These are phyloP conservation scores for Chytriomyces hyalinus DNA, from an alignment of 192 early-diverging fungal species.

Conservation along the genomic window DNA sequence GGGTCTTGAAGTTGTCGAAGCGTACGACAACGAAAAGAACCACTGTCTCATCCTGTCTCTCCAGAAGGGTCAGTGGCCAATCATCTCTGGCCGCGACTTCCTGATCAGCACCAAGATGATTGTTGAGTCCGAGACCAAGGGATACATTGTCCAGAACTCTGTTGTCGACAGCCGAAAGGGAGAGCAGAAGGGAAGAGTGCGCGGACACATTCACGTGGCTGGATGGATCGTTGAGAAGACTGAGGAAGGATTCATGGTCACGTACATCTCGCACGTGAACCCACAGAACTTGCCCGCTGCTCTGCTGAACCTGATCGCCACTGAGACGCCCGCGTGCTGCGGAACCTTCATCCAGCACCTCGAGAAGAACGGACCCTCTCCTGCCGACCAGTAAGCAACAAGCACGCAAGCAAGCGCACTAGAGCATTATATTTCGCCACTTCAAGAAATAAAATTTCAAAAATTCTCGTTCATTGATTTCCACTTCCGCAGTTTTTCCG, in stretches of 20 bases:
- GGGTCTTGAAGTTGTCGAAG: slow-evolving; percentile 10
- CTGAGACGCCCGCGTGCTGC: slow-evolving; percentile 21
- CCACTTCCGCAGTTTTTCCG: too few relatives aligned
- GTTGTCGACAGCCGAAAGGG: slow-evolving; percentile 3
- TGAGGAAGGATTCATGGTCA: slow-evolving; percentile 3
- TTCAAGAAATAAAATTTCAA: too few relatives aligned
- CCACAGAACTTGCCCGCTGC: slow-evolving; percentile 3
- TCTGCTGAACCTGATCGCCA: slow-evolving; percentile 13
- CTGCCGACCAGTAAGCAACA: not conserved
- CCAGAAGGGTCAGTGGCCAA: slow-evolving; percentile 22
- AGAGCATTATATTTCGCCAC: too few relatives aligned
- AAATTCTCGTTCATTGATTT: too few relatives aligned
- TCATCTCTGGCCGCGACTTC: slow-evolving; percentile 29
- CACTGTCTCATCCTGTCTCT: slow-evolving; percentile 8
- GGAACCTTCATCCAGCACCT: slow-evolving; percentile 13
- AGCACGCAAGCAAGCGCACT: too few relatives aligned
- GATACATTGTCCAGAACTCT: slow-evolving; percentile 12
- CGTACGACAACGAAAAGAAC: not conserved
- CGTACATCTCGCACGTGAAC: slow-evolving; percentile 27
- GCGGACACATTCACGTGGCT: slow-evolving; percentile 19
- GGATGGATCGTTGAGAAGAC: slow-evolving; percentile 34
- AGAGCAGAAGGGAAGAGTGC: slow-evolving; percentile 16
- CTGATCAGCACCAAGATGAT: not conserved
- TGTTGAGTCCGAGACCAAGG: slow-evolving; percentile 5
- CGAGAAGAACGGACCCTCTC: slow-evolving; percentile 22